phyloP scores from a whole-genome alignment of 1,284 basidiomycete genomes.

The Melampsora larici-populina region DNA sequence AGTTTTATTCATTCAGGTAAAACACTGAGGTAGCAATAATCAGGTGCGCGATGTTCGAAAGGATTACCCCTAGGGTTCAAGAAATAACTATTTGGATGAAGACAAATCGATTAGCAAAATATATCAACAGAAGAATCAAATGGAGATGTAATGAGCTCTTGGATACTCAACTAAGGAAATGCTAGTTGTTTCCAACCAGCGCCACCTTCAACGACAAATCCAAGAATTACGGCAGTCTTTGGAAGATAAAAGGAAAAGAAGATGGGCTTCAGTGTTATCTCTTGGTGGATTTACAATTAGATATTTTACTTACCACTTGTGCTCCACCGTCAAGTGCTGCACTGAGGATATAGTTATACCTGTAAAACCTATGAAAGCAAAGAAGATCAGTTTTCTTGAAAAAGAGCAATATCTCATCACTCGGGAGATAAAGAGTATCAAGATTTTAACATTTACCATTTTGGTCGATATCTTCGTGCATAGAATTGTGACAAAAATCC shows the following conservation, averaged over 20 bases:
- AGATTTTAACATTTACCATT: conserved; percentile 10
- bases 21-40: conserved; percentile 25
- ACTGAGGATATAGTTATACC: conserved; percentile 38
- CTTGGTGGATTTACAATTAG: background rate
- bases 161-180: conserved; percentile 31
- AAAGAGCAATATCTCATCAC: background rate
- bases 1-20: conserved; percentile 9
- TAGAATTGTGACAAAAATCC: conserved; percentile 38
- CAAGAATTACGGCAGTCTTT: conserved; percentile 32
- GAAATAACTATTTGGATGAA: background rate
- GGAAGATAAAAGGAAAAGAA: background rate
- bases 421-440: background rate
- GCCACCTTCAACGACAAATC: conserved; percentile 38
- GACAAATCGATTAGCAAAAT: background rate
- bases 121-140: background rate
- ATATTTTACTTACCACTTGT: conserved; percentile 28
- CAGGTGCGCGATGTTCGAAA: conserved; percentile 14
- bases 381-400: too few species aligned
- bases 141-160: background rate
- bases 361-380: conserved; percentile 19
- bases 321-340: conserved; percentile 40
- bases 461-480: conserved; percentile 34
- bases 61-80: conserved; percentile 24
- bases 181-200: conserved; percentile 36
- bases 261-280: background rate